These are phyloP conservation scores for Colletotrichum sp. DNA, from an alignment of 2,329 filamentous ascomycete species.

Conservation along the genomic window DNA sequence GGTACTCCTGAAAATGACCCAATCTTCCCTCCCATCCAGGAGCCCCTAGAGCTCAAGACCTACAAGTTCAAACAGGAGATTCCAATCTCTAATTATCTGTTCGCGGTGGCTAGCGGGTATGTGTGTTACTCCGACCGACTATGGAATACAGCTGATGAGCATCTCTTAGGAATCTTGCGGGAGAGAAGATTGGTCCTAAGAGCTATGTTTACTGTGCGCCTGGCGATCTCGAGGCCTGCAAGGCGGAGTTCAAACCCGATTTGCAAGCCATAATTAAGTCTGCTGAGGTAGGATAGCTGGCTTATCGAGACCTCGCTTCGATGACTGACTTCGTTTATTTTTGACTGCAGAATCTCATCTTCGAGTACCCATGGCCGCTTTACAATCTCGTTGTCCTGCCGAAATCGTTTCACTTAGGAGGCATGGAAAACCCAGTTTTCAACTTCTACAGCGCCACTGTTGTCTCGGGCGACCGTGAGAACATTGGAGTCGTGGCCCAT, in stretches of 20 bases:
- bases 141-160: not conserved
- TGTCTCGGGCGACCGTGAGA: not conserved
- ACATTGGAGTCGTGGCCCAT: constrained; percentile 11
- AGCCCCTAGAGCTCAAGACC: not conserved
- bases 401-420: not conserved
- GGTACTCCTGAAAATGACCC: constrained; percentile 58
- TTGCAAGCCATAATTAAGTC: constrained; percentile 90
- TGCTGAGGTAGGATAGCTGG: constrained; percentile 57
- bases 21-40: not conserved
- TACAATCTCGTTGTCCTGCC: constrained; percentile 94
- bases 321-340: not conserved
- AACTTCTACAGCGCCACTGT: constrained; percentile 89
- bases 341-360: constrained; percentile 62
- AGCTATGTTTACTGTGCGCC: constrained; percentile 87
- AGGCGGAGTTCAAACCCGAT: constrained; percentile 91
- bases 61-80: constrained; percentile 90
- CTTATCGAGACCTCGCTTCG: not conserved
- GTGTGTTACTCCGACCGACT: not conserved
- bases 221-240: constrained; percentile 80
- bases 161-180: constrained; percentile 76
- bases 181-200: constrained; percentile 83
- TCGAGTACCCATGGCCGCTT: constrained; percentile 89
- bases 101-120: constrained; percentile 69
- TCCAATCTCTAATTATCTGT: constrained; percentile 92
- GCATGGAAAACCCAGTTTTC: constrained; percentile 89